Percentiles rank a stretch among this genome's conserved stretches.
These are phyloP conservation scores for Gracilaria gracilis DNA, from an alignment of 23 red algal species.

Conservation along the genomic window DNA sequence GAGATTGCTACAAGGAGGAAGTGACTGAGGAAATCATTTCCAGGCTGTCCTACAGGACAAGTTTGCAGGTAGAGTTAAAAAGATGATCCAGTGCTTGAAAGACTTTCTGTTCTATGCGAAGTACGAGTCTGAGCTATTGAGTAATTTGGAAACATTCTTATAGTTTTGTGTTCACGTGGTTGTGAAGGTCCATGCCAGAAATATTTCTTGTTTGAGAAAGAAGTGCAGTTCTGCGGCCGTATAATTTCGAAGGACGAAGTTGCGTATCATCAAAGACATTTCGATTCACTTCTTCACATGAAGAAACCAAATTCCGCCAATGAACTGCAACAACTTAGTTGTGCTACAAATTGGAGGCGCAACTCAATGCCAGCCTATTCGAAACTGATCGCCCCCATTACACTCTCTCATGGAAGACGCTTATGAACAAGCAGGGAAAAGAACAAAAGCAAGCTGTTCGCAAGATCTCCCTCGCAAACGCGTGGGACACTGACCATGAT, in stretches of 20 bases:
- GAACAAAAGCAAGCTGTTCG: not conserved
- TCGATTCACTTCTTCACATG: not conserved
- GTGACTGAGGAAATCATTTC: constrained; percentile 27
- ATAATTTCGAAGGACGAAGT: constrained; percentile 13
- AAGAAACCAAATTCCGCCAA: not conserved
- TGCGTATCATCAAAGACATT: not conserved
- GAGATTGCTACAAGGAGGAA: constrained; percentile 23
- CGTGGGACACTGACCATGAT: constrained; percentile 22
- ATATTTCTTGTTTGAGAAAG: not conserved
- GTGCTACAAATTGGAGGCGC: constrained; percentile 33
- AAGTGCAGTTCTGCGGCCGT: not conserved
- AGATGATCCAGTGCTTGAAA: constrained; percentile 31
- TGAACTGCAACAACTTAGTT: constrained; percentile 34
- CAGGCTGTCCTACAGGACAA: constrained; percentile 9
- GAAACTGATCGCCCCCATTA: not conserved
- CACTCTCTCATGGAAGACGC: constrained; percentile 4
- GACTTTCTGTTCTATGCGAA: constrained; percentile 55
- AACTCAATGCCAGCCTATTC: not conserved
- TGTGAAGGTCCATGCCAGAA: constrained; percentile 12
- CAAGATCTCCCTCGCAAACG: not conserved
- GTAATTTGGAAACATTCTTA: not conserved
- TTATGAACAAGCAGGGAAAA: not conserved
- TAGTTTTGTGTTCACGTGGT: not conserved
- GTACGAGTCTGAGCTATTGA: not conserved
- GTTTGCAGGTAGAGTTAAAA: not conserved